These are phyloP conservation scores for Hypocreales sp. DNA, from an alignment of 2,329 filamentous ascomycete species.

Conservation along the genomic window DNA sequence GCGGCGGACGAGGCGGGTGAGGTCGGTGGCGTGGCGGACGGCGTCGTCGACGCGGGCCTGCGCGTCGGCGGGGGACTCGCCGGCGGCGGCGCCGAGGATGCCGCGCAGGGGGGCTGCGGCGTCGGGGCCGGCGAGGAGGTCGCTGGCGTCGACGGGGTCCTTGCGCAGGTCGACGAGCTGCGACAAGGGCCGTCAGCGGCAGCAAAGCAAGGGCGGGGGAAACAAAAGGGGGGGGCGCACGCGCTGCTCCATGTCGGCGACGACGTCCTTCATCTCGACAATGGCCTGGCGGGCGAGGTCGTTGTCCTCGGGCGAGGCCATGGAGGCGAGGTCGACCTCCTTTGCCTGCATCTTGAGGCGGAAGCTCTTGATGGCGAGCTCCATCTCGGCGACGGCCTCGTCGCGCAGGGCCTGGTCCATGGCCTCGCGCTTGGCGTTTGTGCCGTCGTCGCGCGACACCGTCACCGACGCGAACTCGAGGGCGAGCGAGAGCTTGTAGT, in stretches of 20 bases:
- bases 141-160: constrained; percentile 32
- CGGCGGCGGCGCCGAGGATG: constrained; percentile 47
- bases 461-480: constrained; percentile 84
- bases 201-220: too few relatives aligned
- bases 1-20: constrained; percentile 58
- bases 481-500: constrained; percentile 91
- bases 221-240: constrained; percentile 32
- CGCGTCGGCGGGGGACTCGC: constrained; percentile 43
- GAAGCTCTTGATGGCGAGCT: constrained; percentile 59
- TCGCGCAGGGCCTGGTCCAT: constrained; percentile 56
- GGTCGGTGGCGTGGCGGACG: constrained; percentile 57
- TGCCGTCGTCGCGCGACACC: constrained; percentile 32
- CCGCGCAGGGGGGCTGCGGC: constrained; percentile 29
- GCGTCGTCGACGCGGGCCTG: constrained; percentile 55
- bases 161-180: constrained; percentile 53
- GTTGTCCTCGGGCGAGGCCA: constrained; percentile 50
- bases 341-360: constrained; percentile 55
- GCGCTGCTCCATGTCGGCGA: constrained; percentile 64
- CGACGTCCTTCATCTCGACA: constrained; percentile 59
- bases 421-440: constrained; percentile 27
- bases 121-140: constrained; percentile 17
- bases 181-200: background rate
- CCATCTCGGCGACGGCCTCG: constrained; percentile 56
- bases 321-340: constrained; percentile 47
- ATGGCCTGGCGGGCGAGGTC: constrained; percentile 48